A percentile compares a stretch with the other conserved stretches of the same genome.
phyloP scores from a whole-genome alignment of 331 rosid species.

The Phaseolus coccineus region DNA sequence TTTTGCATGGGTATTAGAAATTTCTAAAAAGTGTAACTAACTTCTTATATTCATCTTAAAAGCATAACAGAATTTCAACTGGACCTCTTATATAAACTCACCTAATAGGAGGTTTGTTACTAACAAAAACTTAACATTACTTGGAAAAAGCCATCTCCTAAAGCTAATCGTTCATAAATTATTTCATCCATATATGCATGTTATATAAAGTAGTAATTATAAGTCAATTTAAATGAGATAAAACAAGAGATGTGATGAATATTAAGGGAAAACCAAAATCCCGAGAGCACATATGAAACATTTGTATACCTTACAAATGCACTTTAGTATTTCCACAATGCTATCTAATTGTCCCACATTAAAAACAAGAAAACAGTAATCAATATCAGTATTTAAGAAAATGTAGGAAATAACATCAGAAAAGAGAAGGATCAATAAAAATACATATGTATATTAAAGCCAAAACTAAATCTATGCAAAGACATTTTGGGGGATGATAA shows the following conservation, averaged over 20 bases:
- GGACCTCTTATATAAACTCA: not conserved
- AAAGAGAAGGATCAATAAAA: not conserved
- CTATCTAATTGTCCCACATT: conserved; percentile 70
- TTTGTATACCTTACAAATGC: conserved; percentile 84
- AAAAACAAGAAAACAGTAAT: conserved; percentile 63
- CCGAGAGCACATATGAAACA: conserved; percentile 9
- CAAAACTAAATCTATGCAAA: not conserved
- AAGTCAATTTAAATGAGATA: not conserved
- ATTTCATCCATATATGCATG: conserved; percentile 12
- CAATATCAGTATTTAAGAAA: not conserved
- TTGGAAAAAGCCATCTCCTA: conserved; percentile 28
- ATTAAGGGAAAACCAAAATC: conserved; percentile 10
- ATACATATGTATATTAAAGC: not conserved
- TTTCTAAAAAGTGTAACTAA: conserved; percentile 47
- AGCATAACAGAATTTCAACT: conserved; percentile 46
- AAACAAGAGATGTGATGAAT: conserved; percentile 16
- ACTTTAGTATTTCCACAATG: conserved; percentile 76
- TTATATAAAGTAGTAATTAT: not conserved
- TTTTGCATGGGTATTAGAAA: conserved; percentile 57
- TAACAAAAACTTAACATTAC: not conserved
- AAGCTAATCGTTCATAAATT: conserved; percentile 30
- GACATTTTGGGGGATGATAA: conserved; percentile 9
- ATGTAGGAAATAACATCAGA: not conserved
- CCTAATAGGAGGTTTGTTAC: no score
- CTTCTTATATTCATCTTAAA: conserved; percentile 38